These are phyloP conservation scores for Lactuca sativa DNA, from an alignment of 129 eudicot species.

Conservation along the genomic window DNA sequence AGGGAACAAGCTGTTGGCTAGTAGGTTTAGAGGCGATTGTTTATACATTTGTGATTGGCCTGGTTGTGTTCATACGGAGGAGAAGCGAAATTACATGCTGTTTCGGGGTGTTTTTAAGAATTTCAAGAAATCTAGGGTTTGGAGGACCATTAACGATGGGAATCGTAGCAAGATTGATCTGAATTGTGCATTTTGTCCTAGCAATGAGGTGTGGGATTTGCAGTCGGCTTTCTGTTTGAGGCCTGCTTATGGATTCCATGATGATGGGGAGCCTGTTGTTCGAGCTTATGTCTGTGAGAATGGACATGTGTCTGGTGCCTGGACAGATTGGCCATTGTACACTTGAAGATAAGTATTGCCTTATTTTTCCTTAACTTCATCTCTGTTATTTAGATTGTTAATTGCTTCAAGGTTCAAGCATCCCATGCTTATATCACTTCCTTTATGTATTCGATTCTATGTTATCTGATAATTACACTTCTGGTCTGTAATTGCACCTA, in stretches of 20 bases:
- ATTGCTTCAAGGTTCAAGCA: conserved; percentile 9
- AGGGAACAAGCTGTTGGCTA: conserved; percentile 82
- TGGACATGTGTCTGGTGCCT: conserved; percentile 97
- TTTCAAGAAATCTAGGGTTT: conserved; percentile 77
- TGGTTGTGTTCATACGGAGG: conserved; percentile 84
- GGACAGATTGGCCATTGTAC: conserved; percentile 94
- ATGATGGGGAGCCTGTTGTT: conserved; percentile 94
- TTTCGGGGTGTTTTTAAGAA: conserved; percentile 89
- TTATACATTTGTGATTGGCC: conserved; percentile 96
- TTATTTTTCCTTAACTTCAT: conserved; percentile 10
- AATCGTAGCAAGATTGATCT: conserved; percentile 53
- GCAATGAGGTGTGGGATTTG: conserved; percentile 78
- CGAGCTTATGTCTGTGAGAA: conserved; percentile 95
- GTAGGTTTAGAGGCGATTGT: conserved; percentile 88
- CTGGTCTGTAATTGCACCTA: neutral
- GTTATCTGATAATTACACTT: conserved; percentile 6
- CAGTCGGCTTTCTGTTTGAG: conserved; percentile 93
- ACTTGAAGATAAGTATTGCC: conserved; percentile 41
- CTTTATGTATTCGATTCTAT: conserved; percentile 18
- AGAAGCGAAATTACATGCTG: conserved; percentile 86
- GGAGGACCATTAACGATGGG: conserved; percentile 93
- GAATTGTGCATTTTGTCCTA: conserved; percentile 69
- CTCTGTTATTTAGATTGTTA: conserved; percentile 5
- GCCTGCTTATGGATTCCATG: conserved; percentile 90
- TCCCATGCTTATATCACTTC: neutral